Percentiles rank a stretch among this genome's conserved stretches.
These are phyloP conservation scores for Spathaspora sp. DNA, from an alignment of 1,139 yeast genomes.

Conservation along the genomic window DNA sequence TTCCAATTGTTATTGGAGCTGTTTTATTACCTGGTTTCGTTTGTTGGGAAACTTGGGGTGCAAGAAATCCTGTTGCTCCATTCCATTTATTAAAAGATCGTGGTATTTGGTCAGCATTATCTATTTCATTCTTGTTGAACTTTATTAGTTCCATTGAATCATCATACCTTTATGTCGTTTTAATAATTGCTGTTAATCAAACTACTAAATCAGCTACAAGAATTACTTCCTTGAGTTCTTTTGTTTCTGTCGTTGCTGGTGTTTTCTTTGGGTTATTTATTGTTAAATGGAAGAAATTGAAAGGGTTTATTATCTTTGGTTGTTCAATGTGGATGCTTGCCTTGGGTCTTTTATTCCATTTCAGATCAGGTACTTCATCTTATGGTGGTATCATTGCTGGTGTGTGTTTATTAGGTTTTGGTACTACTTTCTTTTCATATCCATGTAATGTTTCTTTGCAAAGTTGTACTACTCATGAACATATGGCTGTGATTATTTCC, in stretches of 20 bases:
- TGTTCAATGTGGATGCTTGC: constrained; percentile 35
- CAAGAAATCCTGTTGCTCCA: constrained; percentile 35
- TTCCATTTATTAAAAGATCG: constrained; percentile 32
- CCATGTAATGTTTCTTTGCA: constrained; percentile 34
- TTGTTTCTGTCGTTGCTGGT: constrained; percentile 33
- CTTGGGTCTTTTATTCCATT: constrained; percentile 34
- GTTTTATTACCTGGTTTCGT: constrained; percentile 32
- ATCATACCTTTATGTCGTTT: constrained; percentile 34
- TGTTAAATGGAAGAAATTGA: constrained; percentile 29
- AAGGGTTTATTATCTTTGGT: constrained; percentile 34
- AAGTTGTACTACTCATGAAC: constrained; percentile 35
- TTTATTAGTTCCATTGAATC: constrained; percentile 31
- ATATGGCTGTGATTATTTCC: constrained; percentile 37
- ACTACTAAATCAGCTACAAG: constrained; percentile 34
- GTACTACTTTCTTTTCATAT: constrained; percentile 38
- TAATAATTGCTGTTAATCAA: constrained; percentile 35
- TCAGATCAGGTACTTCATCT: constrained; percentile 29
- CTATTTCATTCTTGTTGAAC: constrained; percentile 30
- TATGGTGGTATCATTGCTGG: constrained; percentile 37
- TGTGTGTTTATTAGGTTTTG: constrained; percentile 33
- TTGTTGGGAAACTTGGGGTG: constrained; percentile 31
- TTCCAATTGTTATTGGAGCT: constrained; percentile 38
- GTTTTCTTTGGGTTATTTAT: constrained; percentile 33
- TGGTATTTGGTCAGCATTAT: constrained; percentile 35
- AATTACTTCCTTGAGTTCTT: constrained; percentile 31